Base-by-base conservation (phyloP, 1,139 yeast species). In the Saccharomyces hybrid region DNA sequence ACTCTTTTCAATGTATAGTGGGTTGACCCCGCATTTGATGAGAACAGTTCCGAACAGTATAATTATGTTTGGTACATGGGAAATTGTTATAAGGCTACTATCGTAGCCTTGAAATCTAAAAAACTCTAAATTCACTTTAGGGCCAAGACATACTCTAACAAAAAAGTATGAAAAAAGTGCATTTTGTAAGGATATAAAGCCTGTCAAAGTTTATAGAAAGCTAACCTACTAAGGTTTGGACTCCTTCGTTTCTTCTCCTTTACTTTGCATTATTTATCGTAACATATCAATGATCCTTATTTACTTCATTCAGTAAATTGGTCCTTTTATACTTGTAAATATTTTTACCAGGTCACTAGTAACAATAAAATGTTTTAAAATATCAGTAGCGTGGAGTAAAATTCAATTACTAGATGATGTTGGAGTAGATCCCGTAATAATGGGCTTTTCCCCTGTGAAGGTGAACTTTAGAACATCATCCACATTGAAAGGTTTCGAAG, bases 11-110 rank as follows among this genome's bases (percentile, higher is more conserved):
- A 87, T 95, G 91, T 95, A 95, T 67, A 96, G 99, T 56, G 99
- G 99, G 0, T 77, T 95, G 66, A 93, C 99, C 1, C 98, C 99
- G 2, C 99, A 95, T 72, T 76, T 95, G 64, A 79, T 95, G 73
- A 81, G 99, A 71, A 95, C 99, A 0, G 99, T 95, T 50, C 99
- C 99, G 2, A 95, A 93, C 71, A 88, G 96, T 63, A 90, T 95
- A 68, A 91, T 95, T 61, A 93, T 95, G 98, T 95, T 95, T 76
- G 99, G 99, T 42, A 91, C 99, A 1, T 95, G 99, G 98, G 99
- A 95, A 67, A 72, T 95, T 49, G 88, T 95, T 51, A 90, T 93
- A 47, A 79, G 86, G 58, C 67, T 85, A 47, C 74, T 86, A 51
- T 82, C 89, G 8, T 70, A 60, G 25, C 29, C 20, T 20, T 7